These are phyloP conservation scores for Candida silvicultrix DNA, from an alignment of 805 yeast species.

Conservation along the genomic window DNA sequence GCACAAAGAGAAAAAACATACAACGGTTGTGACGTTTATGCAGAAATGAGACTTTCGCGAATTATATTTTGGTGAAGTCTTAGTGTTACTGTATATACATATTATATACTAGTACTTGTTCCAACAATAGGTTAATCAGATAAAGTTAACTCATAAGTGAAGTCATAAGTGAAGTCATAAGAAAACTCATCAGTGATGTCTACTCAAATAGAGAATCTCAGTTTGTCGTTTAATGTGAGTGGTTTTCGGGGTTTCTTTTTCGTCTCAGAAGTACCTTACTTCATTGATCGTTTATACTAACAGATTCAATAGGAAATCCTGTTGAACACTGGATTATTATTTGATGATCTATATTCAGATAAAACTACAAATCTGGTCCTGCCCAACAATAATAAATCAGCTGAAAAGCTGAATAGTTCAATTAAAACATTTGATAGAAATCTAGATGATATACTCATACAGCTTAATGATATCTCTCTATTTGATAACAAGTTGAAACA, in stretches of 20 bases:
- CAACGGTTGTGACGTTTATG: too few relatives aligned
- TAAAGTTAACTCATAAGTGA: too few relatives aligned
- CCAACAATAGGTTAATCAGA: too few relatives aligned
- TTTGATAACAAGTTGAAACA: conserved; percentile 14
- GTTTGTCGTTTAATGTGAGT: conserved; percentile 11
- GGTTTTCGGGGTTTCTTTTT: too few relatives aligned
- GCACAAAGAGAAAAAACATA: not conserved
- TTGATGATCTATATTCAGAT: conserved; percentile 17
- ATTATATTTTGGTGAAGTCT: too few relatives aligned
- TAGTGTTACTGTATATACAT: too few relatives aligned
- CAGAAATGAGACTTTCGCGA: not conserved
- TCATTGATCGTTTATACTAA: not conserved
- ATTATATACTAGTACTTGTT: too few relatives aligned
- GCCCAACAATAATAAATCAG: conserved; percentile 11
- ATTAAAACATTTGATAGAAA: conserved; percentile 14
- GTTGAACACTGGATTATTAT: conserved; percentile 14
- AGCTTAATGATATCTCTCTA: conserved; percentile 16
- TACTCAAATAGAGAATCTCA: conserved; percentile 12
- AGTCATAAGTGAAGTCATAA: not conserved
- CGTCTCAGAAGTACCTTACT: too few relatives aligned
- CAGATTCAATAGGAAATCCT: conserved; percentile 17
- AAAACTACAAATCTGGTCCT: conserved; percentile 17
- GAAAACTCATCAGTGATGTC: conserved; percentile 4
- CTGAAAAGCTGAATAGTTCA: conserved; percentile 7
- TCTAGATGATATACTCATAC: conserved; percentile 17